Percentiles rank a stretch among this genome's conserved stretches.
phyloP scores from a whole-genome alignment of 495 filamentous ascomycete genomes.

The Geoglossum glabrum region DNA sequence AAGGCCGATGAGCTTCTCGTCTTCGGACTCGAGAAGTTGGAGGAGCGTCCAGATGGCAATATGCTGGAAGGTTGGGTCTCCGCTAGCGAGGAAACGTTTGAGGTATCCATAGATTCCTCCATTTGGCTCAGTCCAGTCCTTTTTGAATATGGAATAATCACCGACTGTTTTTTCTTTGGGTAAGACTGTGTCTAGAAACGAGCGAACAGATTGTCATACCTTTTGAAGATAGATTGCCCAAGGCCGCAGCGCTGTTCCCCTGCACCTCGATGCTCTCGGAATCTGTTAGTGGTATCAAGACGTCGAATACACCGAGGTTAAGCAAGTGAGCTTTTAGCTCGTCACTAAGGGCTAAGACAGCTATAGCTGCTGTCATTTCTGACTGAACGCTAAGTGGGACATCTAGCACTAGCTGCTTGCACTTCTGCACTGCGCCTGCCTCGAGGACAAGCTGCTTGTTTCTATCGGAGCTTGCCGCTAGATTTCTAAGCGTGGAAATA shows the following conservation, averaged over 20 bases:
- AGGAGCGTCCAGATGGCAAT: slow-evolving; percentile 97
- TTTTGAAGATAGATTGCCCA: slow-evolving; percentile 94
- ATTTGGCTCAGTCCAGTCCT: slow-evolving; percentile 79
- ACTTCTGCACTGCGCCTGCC: slow-evolving; percentile 93
- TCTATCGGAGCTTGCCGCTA: slow-evolving; percentile 86
- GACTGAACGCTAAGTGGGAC: slow-evolving; percentile 91
- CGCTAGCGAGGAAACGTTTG: slow-evolving; percentile 75
- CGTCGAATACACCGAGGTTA: slow-evolving; percentile 89
- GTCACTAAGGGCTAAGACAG: slow-evolving; percentile 88
- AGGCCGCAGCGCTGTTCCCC: slow-evolving; percentile 87
- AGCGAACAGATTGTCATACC: slow-evolving; percentile 32
- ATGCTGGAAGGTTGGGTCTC: slow-evolving; percentile 94
- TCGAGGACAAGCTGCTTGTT: slow-evolving; percentile 94
- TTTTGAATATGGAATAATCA: slow-evolving; percentile 88
- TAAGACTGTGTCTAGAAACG: not conserved
- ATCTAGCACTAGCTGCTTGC: slow-evolving; percentile 85
- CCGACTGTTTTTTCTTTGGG: slow-evolving; percentile 47
- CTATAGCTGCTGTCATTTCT: slow-evolving; percentile 97
- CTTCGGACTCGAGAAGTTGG: slow-evolving; percentile 86
- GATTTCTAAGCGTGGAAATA: slow-evolving; percentile 87
- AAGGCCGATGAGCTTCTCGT: slow-evolving; percentile 59
- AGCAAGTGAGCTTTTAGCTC: slow-evolving; percentile 83
- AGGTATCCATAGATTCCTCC: slow-evolving; percentile 93
- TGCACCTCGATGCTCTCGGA: slow-evolving; percentile 95
- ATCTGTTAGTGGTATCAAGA: slow-evolving; percentile 83